These are phyloP conservation scores for Fomitopsis serialis DNA, from an alignment of 768 basidiomycete genomes.

Conservation along the genomic window DNA sequence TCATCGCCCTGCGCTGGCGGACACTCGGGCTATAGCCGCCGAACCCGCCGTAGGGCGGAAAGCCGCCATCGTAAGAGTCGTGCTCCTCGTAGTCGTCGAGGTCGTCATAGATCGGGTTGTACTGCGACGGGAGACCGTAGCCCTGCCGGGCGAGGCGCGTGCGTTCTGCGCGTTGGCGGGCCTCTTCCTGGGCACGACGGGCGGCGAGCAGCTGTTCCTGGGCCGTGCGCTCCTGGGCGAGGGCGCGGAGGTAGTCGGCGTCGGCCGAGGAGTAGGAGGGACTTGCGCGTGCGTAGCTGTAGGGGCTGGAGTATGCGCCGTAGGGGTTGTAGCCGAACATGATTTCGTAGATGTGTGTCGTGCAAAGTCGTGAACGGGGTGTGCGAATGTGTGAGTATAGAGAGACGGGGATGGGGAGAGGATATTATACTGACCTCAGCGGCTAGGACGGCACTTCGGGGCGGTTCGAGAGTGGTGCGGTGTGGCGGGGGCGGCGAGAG, in stretches of 20 bases:
- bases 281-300: background rate
- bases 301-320: background rate
- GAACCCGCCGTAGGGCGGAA: slow-evolving; percentile 5
- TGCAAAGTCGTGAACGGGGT: background rate
- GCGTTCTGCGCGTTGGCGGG: slow-evolving; percentile 23
- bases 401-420: background rate
- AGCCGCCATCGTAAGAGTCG: slow-evolving; percentile 6
- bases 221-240: slow-evolving; percentile 25
- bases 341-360: background rate
- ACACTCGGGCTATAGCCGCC: slow-evolving; percentile 3
- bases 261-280: slow-evolving; percentile 2
- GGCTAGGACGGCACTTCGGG: background rate
- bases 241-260: slow-evolving; percentile 20
- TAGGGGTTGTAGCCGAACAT: slow-evolving; percentile 4
- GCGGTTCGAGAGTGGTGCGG: background rate
- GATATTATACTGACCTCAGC: background rate
- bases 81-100: slow-evolving; percentile 11
- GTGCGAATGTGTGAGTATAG: background rate
- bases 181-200: slow-evolving; percentile 22
- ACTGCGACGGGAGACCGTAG: slow-evolving; percentile 14
- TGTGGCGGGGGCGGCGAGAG: background rate
- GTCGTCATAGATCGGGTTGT: slow-evolving; percentile 19
- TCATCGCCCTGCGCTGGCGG: slow-evolving; percentile 2
- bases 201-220: slow-evolving; percentile 21
- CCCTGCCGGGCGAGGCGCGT: slow-evolving; percentile 19